Evolutionary conservation across 108 stramenopile genomes (phyloP), one percentile per base, ranked within the genome.

Genomic region (Nitzschia sp.): DNA sequence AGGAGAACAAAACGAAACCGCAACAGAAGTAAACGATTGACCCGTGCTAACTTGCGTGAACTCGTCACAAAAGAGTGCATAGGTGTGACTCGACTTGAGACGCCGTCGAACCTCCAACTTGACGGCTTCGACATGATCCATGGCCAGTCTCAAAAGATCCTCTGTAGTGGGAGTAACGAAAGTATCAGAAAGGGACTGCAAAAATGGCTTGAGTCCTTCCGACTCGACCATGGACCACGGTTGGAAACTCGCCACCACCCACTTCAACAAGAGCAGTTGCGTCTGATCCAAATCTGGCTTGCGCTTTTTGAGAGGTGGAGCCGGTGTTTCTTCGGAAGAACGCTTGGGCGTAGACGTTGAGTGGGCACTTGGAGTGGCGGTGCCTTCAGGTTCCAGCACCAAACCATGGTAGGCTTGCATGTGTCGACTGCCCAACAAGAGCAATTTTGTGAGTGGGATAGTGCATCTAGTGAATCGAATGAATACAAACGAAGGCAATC

Each of bases 361-460:
- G 14, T 34, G 29, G 29, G 29, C 29, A 6, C 34, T 19, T 1
- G 21, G 21, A 8, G 41, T 20, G 10, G 21, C 21, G 2, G 53
- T 53, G 10, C 11, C 51, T 60, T 70, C 59, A 12, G 20, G 17
- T 21, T 53, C 37, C 58, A 38, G 10, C 8, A 62, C 40, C 6
- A 57, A 25, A 21, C 67, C 60, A 57, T 76, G 75, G 51, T 64
- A 63, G 19, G 67, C 62, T 7, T 59, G 22, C 67, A 76, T 55
- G 38, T 76, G 75, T 17, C 75, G 59, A 42, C 58, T 66, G 29
- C 20, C 1, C 29, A 34, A 34, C 1, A 34, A 5, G 5, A 50
- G 48, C 1, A 50, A 3, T 6, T 19, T 50, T 19, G 48, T 50
- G 19, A 50, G 19, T 50, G n/a, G n/a, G n/a, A n/a, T 19, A 50